Percentiles rank a stretch among this genome's conserved stretches.
Conservation (phyloP, 139 green algal genomes). For the Monoraphidium neglectum region DNA sequence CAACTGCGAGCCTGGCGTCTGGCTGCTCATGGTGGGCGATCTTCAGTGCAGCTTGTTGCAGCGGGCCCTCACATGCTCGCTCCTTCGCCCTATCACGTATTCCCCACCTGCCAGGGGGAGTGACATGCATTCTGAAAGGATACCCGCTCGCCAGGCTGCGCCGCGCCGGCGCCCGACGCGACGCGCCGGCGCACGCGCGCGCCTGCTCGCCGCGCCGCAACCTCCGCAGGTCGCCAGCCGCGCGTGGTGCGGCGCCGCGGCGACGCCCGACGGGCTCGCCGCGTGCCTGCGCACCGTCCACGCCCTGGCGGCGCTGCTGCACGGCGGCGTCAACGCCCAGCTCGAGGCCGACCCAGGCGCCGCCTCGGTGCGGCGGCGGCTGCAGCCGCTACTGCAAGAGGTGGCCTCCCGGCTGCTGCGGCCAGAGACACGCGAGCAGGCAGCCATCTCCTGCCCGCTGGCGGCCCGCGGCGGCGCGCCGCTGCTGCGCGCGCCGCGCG, state of each 20-base stretch:
- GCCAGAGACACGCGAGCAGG: not conserved
- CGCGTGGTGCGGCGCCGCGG: not conserved
- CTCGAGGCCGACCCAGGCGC: constrained; percentile 9
- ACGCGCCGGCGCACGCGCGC: too few relatives aligned
- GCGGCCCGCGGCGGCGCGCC: constrained; percentile 7
- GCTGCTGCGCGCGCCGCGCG: constrained; percentile 11
- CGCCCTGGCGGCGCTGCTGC: not conserved
- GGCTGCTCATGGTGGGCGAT: constrained; percentile 29
- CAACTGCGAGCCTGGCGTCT: constrained; percentile 27
- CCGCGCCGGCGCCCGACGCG: too few relatives aligned
- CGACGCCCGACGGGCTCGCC: not conserved
- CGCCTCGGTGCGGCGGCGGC: not conserved
- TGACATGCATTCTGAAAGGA: too few relatives aligned
- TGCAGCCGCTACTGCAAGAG: constrained; percentile 30
- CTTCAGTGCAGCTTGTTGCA: too few relatives aligned
- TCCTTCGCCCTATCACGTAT: too few relatives aligned
- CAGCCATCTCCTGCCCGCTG: constrained; percentile 4
- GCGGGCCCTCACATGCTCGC: too few relatives aligned
- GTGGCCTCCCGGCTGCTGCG: constrained; percentile 12
- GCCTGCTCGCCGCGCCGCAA: too few relatives aligned
- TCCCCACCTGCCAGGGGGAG: too few relatives aligned
- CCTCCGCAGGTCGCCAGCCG: not conserved
- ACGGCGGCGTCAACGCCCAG: not conserved
- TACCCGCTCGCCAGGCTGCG: too few relatives aligned
- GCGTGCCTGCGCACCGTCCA: not conserved